Evolutionary conservation across 306 rosid species (phyloP).

Genomic region (Rosa chinensis): DNA sequence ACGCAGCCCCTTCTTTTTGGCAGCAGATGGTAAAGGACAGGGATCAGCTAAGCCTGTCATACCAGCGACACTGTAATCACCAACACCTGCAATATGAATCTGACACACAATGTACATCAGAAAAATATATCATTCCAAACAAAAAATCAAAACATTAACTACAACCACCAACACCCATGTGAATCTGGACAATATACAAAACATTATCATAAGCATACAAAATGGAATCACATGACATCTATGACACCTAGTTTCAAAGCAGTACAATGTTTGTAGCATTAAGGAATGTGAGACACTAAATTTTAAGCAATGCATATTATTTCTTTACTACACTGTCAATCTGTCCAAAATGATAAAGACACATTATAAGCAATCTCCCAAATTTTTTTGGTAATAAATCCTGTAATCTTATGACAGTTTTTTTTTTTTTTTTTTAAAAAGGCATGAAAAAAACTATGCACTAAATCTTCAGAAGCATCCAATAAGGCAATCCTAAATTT

Average conservation of each 20-base stretch:
- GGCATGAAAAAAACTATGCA: too few species aligned
- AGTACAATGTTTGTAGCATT: not conserved
- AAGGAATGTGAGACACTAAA: not conserved
- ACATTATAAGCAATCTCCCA: not conserved
- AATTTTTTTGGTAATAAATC: not conserved
- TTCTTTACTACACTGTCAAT: not conserved
- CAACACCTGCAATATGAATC: constrained; percentile 97
- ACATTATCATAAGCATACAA: not conserved
- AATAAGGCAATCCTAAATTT: not conserved
- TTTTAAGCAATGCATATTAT: not conserved
- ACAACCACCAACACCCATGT: not conserved
- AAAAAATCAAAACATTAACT: not conserved
- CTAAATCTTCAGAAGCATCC: not conserved
- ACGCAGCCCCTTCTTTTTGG: constrained; percentile 95
- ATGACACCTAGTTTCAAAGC: not conserved
- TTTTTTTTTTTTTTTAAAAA: too few species aligned
- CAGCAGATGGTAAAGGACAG: constrained; percentile 96
- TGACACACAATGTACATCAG: constrained; percentile 41
- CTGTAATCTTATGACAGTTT: too few species aligned
- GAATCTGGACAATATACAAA: not conserved
- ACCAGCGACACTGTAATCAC: constrained; percentile 71
- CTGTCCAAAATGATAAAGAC: not conserved
- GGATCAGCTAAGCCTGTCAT: constrained; percentile 75
- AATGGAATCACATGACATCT: not conserved
- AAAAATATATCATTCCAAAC: not conserved